Evolutionary conservation across 176 grass and related monocot species (phyloP).

Genomic region (Tuctoria greenei): DNA sequence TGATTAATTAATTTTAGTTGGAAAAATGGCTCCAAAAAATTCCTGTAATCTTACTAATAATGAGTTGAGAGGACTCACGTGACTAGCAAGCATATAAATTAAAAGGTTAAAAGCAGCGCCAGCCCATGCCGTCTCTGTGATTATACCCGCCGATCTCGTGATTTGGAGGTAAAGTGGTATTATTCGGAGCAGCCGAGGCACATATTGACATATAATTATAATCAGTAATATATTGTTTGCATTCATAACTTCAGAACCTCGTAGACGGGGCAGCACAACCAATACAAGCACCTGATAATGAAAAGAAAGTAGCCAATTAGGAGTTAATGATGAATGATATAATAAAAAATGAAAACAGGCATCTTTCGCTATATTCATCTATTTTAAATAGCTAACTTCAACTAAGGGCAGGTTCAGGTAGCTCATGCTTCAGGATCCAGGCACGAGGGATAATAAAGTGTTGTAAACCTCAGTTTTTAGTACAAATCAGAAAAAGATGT

Average conservation of each 20-base stretch:
- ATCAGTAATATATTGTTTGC: conserved; percentile 70
- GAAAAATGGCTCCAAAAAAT: background rate
- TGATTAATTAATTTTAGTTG: background rate
- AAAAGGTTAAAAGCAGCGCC: conserved; percentile 97
- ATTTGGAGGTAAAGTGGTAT: conserved; percentile 96
- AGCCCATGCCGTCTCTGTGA: conserved; percentile 95
- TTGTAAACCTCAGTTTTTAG: background rate
- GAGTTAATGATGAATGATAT: conserved; percentile 4
- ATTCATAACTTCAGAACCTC: conserved; percentile 51
- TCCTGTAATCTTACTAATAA: conserved; percentile 19
- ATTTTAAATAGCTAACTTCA: background rate
- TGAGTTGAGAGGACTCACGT: conserved; percentile 57
- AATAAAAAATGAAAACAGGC: background rate
- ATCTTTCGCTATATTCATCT: background rate
- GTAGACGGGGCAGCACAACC: conserved; percentile 62
- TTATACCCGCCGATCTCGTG: conserved; percentile 91
- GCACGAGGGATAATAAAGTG: background rate
- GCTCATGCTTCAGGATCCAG: background rate
- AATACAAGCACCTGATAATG: conserved; percentile 68
- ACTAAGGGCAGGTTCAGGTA: background rate
- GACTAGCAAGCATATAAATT: conserved; percentile 98
- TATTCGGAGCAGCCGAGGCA: conserved; percentile 84
- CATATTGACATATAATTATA: conserved; percentile 86
- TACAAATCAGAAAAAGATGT: background rate
- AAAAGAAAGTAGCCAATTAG: conserved; percentile 17